Base-by-base conservation (phyloP, 2,329 filamentous ascomycete genomes). In the Tolypocladium pustulatum region DNA sequence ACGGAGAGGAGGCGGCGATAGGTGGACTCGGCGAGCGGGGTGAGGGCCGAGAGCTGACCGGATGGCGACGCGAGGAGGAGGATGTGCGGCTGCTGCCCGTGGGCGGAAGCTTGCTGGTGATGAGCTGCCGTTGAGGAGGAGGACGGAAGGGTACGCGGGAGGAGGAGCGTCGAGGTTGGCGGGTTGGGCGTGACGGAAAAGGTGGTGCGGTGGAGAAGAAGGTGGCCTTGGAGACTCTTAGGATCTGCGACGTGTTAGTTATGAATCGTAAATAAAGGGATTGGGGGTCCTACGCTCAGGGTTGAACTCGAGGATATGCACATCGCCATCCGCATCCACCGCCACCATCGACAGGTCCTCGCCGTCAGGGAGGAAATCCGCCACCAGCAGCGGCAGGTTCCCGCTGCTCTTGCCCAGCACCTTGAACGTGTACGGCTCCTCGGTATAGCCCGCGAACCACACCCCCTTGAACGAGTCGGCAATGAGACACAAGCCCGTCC, bases 351-450 rank as follows among this genome's bases (percentile, higher is more conserved):
- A 90, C 15, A 99, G 77, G 60, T 91, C 86, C 58, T 89, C 86
- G 9, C 90, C 90, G 66, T 93, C 88, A 0, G 94, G 94, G 9
- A 99, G 75, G 67, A 99, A 93, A 60, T 97, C 93, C 1, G 90
- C 90, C 7, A 87, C 83, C 38, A 95, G 73, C 25, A 95, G 84
- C 67, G 94, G 89, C 65, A 97, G 78, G 51, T 83, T 84, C 25
- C 89, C 87, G 43, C 87, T 82, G 65, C 88, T 90, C 74, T 97
- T 97, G 49, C 92, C 91, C 64, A 97, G 91, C 4, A 97, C 81
- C 62, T 91, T 88, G 85, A 99, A 91, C 65, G 89, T 92, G 71
- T 97, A 99, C 0, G 94, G 94, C 68, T 97, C 94, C 74, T 99
- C 93, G 10, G 90, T 94, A 69, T 97, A 99, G 0, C 94, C 94